Percentiles rank a stretch among this genome's conserved stretches.
Conservation (phyloP, 345 rosid genomes). For the Combretum micranthum region DNA sequence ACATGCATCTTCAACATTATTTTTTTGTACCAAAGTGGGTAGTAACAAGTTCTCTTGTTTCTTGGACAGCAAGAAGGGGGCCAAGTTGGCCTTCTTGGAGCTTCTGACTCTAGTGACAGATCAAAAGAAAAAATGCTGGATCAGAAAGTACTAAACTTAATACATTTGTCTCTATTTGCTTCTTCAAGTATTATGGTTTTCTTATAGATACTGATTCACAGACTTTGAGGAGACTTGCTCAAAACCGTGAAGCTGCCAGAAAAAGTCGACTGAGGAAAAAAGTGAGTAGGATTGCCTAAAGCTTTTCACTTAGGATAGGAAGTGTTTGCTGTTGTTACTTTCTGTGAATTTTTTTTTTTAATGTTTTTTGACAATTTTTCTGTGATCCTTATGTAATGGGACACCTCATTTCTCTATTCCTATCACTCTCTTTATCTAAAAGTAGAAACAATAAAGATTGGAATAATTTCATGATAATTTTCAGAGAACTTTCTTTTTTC, state of each 20-base stretch:
- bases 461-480: too few species aligned
- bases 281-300: conserved; percentile 20
- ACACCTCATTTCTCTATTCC: too few species aligned
- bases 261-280: conserved; percentile 94
- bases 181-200: conserved; percentile 1
- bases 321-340: background rate
- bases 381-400: too few species aligned
- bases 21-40: conserved; percentile 1
- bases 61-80: conserved; percentile 64
- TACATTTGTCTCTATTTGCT: background rate
- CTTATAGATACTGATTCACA: conserved; percentile 19
- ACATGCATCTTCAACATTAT: background rate
- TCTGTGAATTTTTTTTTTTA: too few species aligned
- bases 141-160: conserved; percentile 57
- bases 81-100: conserved; percentile 31
- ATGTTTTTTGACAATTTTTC: too few species aligned
- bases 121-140: conserved; percentile 75
- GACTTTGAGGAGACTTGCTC: conserved; percentile 95
- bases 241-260: conserved; percentile 98
- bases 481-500: too few species aligned
- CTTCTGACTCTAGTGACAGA: conserved; percentile 84
- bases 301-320: background rate
- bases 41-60: conserved; percentile 8
- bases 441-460: too few species aligned
- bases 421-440: too few species aligned